phyloP scores from a whole-genome alignment of 1,284 basidiomycete genomes.

The Pterulicium gracile region DNA sequence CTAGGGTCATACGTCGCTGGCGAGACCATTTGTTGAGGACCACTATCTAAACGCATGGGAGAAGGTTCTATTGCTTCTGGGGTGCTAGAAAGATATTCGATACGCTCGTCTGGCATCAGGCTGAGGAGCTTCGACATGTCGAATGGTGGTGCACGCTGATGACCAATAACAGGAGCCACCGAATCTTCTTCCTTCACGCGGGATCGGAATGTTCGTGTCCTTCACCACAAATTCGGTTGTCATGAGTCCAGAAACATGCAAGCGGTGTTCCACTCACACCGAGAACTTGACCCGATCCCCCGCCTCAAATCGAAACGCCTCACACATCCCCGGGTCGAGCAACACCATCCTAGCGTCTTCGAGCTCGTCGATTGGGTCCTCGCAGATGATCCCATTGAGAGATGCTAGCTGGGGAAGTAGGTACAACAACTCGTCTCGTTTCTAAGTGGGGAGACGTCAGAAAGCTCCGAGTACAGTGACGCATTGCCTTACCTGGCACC shows the following conservation, averaged over 20 bases:
- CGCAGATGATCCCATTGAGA: not conserved
- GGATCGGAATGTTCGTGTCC: not conserved
- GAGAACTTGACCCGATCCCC: not conserved
- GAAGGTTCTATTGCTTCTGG: not conserved
- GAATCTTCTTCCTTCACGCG: not conserved
- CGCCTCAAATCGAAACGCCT: not conserved
- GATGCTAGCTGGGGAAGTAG: not conserved
- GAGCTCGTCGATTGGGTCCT: not conserved
- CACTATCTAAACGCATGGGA: not conserved
- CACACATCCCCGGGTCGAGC: not conserved
- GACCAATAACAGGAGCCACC: not conserved
- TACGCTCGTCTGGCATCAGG: not conserved
- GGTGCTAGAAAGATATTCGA: not conserved
- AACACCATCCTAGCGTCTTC: not conserved
- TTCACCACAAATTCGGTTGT: not conserved
- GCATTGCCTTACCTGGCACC: not conserved
- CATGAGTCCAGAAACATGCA: not conserved
- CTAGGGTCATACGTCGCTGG: not conserved
- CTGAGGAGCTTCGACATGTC: not conserved
- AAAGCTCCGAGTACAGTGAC: not conserved
- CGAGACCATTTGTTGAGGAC: not conserved
- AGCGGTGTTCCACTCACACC: not conserved
- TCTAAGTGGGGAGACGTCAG: not conserved
- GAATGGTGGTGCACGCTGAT: too few species aligned
- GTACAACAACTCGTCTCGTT: not conserved